Conservation (phyloP, 768 basidiomycete genomes). For the Boletus bicolor region DNA sequence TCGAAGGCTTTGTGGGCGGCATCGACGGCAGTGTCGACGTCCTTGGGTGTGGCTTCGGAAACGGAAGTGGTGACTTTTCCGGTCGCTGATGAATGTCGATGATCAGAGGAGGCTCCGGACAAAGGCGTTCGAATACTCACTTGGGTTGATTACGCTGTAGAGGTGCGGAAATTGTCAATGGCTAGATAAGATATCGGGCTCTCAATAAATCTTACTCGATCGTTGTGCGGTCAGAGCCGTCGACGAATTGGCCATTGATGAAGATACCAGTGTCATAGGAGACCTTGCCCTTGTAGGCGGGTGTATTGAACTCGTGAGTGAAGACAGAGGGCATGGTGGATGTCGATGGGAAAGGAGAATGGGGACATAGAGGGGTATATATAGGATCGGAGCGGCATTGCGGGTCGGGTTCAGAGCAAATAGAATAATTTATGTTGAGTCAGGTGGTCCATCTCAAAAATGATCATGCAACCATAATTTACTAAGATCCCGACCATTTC, state of each 20-base stretch:
- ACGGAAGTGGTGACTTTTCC: slow-evolving; percentile 61
- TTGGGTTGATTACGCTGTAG: slow-evolving; percentile 56
- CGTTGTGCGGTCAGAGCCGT: slow-evolving; percentile 51
- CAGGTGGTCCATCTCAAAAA: background rate
- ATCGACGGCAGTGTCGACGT: slow-evolving; percentile 74
- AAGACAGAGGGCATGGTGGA: slow-evolving; percentile 42
- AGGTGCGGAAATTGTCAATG: background rate
- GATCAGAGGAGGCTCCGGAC: background rate
- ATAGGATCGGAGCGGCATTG: slow-evolving; percentile 12
- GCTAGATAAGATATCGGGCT: background rate
- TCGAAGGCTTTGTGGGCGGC: slow-evolving; percentile 62
- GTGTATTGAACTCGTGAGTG: slow-evolving; percentile 50
- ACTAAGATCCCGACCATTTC: no score
- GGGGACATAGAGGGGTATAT: slow-evolving; percentile 9
- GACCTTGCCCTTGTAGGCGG: slow-evolving; percentile 54
- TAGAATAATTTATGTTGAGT: background rate
- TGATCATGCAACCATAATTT: no score
- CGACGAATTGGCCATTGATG: slow-evolving; percentile 66
- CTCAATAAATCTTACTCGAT: slow-evolving; percentile 58
- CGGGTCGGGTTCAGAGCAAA: no score
- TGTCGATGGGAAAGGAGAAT: background rate
- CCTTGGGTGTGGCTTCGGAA: slow-evolving; percentile 55
- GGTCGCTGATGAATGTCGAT: slow-evolving; percentile 40
- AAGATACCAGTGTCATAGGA: slow-evolving; percentile 64
- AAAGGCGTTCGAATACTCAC: slow-evolving; percentile 25